Conservation (phyloP, 2,329 filamentous ascomycete genomes). For the Nannizziopsis arthrosporioides region DNA sequence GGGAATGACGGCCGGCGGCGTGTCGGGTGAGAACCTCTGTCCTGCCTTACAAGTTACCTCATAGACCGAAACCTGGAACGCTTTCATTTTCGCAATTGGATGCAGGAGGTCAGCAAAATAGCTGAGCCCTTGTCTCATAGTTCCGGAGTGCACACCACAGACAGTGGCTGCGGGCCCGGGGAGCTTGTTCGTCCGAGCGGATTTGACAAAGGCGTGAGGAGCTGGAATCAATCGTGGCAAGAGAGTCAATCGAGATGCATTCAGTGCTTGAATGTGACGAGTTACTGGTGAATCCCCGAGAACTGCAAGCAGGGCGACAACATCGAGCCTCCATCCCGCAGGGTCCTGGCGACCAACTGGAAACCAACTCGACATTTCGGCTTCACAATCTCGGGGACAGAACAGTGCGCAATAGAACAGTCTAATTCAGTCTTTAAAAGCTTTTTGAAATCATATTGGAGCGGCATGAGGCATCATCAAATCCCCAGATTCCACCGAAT, state of each 20-base stretch:
- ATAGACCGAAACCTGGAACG: conserved; percentile 39
- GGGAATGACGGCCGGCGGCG: conserved; percentile 9
- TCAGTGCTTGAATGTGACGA: conserved; percentile 48
- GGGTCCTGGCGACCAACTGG: conserved; percentile 3
- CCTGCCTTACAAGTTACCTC: conserved; percentile 35
- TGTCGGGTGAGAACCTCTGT: not conserved
- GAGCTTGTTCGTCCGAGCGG: conserved; percentile 44
- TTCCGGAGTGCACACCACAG: conserved; percentile 48
- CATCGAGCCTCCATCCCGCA: conserved; percentile 45
- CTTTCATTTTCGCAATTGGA: conserved; percentile 31
- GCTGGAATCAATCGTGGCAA: conserved; percentile 52
- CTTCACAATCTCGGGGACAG: not conserved
- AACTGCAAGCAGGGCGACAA: conserved; percentile 52
- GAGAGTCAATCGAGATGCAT: conserved; percentile 46
- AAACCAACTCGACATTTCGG: conserved; percentile 7
- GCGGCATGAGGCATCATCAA: no score
- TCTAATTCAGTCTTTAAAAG: no score
- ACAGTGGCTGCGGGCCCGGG: conserved; percentile 46
- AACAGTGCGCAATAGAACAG: no score
- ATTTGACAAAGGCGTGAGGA: conserved; percentile 50
- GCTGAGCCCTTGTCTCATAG: conserved; percentile 44
- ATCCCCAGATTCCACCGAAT: no score
- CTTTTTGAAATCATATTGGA: no score
- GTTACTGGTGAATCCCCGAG: conserved; percentile 50
- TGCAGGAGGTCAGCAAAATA: conserved; percentile 53